Evolutionary conservation across 805 yeast genomes (phyloP), one percentile per base, ranked within the genome.

Genomic region (Hanseniaspora thailandica): DNA sequence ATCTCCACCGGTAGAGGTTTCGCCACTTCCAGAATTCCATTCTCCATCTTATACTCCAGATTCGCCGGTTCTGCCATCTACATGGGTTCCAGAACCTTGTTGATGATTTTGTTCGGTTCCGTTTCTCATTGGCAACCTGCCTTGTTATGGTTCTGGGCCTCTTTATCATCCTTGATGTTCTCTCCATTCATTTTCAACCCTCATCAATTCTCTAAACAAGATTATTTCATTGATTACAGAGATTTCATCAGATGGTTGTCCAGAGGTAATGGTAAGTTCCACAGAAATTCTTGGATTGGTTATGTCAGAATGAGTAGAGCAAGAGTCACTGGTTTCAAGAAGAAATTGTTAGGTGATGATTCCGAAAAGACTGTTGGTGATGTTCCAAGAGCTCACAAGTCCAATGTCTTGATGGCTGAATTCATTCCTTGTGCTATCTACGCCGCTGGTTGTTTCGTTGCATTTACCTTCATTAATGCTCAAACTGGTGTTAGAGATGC

Each of bases 111-210:
- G 57, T 82, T 82, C 57, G 87, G 85, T 63, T 77, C 88, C 19
- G 79, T 80, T 61, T 76, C 88, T 28, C 81, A 80, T 63, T 84
- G 97, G 97, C 94, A 86, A 71, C 84, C 96, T 23, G 86, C 97
- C 41, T 74, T 93, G 61, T 70, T 90, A 58, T 93, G 97, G 96
- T 93, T 93, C 80, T 93, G 97, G 97, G 83, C 93, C 56, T 84
- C 95, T 19, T 73, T 88, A 61, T 75, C 88, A 46, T 86, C 97
- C 3, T 76, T 93, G 71, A 77, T 87, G 71, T 79, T 87, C 61
- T 83, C 97, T 47, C 98, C 98, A 63, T 88, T 90, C 69, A 65
- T 93, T 57, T 93, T 87, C 80, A 93, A 93, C 72, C 98, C 98
- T 46, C 97, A 90, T 72, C 97, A 93, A 74, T 93, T 89, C 69